Conservation (phyloP, 129 eudicot genomes). For the Erigeron canadensis region DNA sequence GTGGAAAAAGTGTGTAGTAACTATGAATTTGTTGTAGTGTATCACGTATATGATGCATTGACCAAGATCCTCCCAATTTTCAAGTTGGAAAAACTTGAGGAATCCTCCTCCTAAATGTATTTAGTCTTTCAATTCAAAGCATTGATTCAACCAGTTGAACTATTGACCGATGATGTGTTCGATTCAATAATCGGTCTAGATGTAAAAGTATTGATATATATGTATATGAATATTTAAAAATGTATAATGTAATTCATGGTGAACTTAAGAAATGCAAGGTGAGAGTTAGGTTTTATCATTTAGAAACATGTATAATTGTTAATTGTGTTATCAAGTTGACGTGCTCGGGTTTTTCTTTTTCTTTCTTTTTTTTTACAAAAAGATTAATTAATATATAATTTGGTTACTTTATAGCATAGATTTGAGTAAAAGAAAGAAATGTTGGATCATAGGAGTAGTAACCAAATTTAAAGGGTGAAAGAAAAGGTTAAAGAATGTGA, state of each 20-base stretch:
- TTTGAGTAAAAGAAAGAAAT: conserved; percentile 13
- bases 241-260: not conserved
- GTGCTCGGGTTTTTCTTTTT: not conserved
- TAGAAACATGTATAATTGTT: not conserved
- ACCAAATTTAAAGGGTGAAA: conserved; percentile 31
- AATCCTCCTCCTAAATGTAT: no score
- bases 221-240: not conserved
- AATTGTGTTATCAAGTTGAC: not conserved
- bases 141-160: no score
- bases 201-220: not conserved
- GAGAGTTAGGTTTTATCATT: not conserved
- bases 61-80: no score
- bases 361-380: no score
- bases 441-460: conserved; percentile 29
- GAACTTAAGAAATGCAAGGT: not conserved
- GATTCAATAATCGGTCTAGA: no score
- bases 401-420: not conserved
- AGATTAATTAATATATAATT: not conserved
- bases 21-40: no score
- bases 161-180: no score
- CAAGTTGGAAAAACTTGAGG: no score
- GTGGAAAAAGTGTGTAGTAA: no score
- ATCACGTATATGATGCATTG: no score
- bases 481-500: conserved; percentile 46
- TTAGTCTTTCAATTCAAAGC: no score